Conservation (phyloP, 163 green algal genomes). For the Prototheca stagnorum region DNA sequence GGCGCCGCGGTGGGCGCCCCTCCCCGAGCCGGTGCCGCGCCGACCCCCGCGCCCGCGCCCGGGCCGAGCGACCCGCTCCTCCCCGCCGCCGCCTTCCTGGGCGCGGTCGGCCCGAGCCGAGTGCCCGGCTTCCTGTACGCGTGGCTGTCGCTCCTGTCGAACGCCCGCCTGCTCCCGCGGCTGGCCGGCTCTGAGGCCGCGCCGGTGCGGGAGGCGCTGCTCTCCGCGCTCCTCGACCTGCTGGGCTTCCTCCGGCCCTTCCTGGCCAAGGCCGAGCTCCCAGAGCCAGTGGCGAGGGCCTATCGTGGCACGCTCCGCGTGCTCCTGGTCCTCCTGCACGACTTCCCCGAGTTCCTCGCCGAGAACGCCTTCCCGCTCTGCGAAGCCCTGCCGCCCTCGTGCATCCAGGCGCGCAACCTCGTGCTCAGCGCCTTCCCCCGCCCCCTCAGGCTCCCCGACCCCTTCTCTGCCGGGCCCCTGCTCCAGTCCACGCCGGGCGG, state of each 20-base stretch:
- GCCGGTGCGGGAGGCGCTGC: conserved; percentile 26
- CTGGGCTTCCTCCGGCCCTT: conserved; percentile 93
- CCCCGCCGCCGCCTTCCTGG: conserved; percentile 43
- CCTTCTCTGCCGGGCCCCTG: conserved; percentile 95
- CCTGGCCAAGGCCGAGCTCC: conserved; percentile 74
- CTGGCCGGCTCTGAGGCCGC: conserved; percentile 46
- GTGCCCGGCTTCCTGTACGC: conserved; percentile 84
- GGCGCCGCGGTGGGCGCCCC: conserved; percentile 1
- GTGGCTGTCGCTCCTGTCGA: conserved; percentile 82
- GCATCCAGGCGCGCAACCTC: conserved; percentile 93
- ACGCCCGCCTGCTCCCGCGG: conserved; percentile 76
- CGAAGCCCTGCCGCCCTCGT: conserved; percentile 74
- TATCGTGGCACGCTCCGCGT: conserved; percentile 86
- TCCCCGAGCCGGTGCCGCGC: not conserved
- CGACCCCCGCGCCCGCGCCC: not conserved
- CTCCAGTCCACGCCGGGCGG: conserved; percentile 89
- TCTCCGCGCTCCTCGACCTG: conserved; percentile 69
- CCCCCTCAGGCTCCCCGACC: conserved; percentile 94
- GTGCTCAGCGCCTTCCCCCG: conserved; percentile 90
- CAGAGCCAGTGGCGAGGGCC: conserved; percentile 66
- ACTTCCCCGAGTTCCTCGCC: conserved; percentile 98
- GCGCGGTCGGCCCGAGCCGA: conserved; percentile 61
- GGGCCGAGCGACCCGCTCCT: conserved; percentile 10
- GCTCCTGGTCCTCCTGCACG: conserved; percentile 91
- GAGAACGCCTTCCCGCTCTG: conserved; percentile 88